Base-by-base conservation (phyloP, 768 basidiomycete species). In the Tricholomella constricta region DNA sequence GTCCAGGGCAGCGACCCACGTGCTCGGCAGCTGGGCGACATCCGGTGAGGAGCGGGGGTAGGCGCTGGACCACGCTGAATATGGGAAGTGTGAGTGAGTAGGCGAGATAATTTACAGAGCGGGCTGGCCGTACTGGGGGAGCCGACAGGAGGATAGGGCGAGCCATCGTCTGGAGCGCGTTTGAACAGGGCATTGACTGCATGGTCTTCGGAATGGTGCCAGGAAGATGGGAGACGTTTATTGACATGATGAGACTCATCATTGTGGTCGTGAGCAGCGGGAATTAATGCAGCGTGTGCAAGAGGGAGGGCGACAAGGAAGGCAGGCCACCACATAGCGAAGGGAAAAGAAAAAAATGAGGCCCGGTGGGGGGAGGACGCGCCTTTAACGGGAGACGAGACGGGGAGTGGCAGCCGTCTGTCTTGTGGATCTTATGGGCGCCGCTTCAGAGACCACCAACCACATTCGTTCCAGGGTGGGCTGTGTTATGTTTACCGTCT, bases 1-100 rank as follows among this genome's bases (percentile, higher is more conserved):
- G 45, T 81, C 75, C 56, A 94, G 76, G 6, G 91, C 89, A 61
- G 81, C 79, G 23, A 81, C 62, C 94, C 94, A 97, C 26, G 71
- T 73, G 52, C 77, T 66, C 12, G 93, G 93, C 52, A 91, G 73
- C 7, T 62, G 55, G 29, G 66, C 64, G 0, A 75, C 65, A 54
- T 85, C 78, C n/a, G 84, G 82, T 6, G 72, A 55, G 8, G 54
- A 68, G 14, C 54, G 36, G 10, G 92, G 91, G 67, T 81, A 93
- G 19, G 74, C 76, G 11, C 78, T 75, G 4, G 76, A 62, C 88
- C 90, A 93, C 40, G 78, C 90, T 77, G 51, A 10, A 23, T 44
- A 38, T 57, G 17, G 40, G 20, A 26, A 47, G 43, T 29, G 32
- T 43, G 50, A 22, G 25, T 15, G 48, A 22, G 25, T 31, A 52